Evolutionary conservation across 2,329 filamentous ascomycete genomes (phyloP).

Genomic region (Alternaria hordeiaustralica): DNA sequence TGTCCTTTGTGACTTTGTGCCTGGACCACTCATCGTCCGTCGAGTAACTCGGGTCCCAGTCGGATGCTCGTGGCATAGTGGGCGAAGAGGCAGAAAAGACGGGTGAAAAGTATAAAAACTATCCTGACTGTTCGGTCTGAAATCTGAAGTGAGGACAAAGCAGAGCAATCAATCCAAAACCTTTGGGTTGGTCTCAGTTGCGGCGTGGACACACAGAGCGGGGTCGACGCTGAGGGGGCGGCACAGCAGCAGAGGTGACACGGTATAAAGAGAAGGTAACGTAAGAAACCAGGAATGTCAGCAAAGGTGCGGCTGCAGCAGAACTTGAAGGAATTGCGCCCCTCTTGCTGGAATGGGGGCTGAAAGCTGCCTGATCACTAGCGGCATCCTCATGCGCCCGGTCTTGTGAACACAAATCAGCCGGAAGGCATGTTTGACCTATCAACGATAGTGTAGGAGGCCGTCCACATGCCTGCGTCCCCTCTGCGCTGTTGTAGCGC

Average conservation of each 20-base stretch:
- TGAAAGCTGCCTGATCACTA: conserved; percentile 12
- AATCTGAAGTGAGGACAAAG: background rate
- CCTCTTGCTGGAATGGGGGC: conserved; percentile 25
- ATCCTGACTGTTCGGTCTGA: background rate
- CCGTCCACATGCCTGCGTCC: conserved; percentile 14
- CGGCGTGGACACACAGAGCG: conserved; percentile 22
- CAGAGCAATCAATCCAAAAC: conserved; percentile 18
- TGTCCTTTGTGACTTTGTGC: conserved; percentile 12
- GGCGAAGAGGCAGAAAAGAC: background rate
- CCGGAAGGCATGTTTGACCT: conserved; percentile 1
- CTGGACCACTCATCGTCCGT: conserved; percentile 43
- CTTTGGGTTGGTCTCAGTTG: conserved; percentile 15
- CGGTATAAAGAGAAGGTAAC: conserved; percentile 23
- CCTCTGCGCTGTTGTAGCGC: background rate
- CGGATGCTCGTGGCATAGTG: conserved; percentile 33
- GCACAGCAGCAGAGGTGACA: conserved; percentile 33
- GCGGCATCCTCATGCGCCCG: conserved; percentile 16
- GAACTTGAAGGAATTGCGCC: conserved; percentile 29
- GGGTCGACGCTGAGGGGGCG: conserved; percentile 23
- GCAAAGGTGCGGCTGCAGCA: conserved; percentile 22
- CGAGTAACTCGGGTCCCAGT: conserved; percentile 28
- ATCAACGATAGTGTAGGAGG: conserved; percentile 9
- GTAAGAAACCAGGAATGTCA: conserved; percentile 18
- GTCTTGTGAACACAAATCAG: conserved; percentile 29
- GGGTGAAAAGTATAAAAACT: background rate